Conservation (phyloP, 129 eudicot species). For the Lactuca saligna region DNA sequence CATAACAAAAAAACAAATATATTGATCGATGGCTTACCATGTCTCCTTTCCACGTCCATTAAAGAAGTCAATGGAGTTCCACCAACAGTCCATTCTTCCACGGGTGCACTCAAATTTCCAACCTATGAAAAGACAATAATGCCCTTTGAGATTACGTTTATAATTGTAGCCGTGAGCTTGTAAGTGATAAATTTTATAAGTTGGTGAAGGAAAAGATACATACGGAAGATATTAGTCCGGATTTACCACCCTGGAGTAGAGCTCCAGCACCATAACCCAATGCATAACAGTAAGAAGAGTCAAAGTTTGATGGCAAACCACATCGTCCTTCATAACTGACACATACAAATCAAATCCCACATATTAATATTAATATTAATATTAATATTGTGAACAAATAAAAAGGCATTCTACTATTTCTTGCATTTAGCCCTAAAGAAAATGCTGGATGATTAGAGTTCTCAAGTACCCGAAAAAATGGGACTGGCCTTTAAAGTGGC, state of each 20-base stretch:
- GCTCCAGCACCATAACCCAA: constrained; percentile 99
- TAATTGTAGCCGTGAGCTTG: too few species aligned
- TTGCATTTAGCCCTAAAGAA: constrained; percentile 4
- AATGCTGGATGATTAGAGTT: too few species aligned
- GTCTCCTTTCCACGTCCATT: constrained; percentile 94
- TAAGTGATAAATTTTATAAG: too few species aligned
- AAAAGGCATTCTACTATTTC: constrained; percentile 31
- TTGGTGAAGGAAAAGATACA: constrained; percentile 20
- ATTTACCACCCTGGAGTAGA: constrained; percentile 89
- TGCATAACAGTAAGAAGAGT: constrained; percentile 90
- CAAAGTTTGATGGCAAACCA: constrained; percentile 96
- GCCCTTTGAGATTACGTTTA: constrained; percentile 33
- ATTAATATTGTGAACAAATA: too few species aligned
- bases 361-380: too few species aligned
- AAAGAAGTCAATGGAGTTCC: constrained; percentile 80
- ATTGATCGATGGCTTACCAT: constrained; percentile 55
- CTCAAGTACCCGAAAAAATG: constrained; percentile 86
- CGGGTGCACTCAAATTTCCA: constrained; percentile 80
- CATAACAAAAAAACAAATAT: too few species aligned
- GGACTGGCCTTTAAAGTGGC: constrained; percentile 81
- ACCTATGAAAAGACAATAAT: constrained; percentile 47
- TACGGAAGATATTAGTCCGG: constrained; percentile 95
- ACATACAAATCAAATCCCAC: too few species aligned
- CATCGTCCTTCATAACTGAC: constrained; percentile 91
- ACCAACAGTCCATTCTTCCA: constrained; percentile 79